Evolutionary conservation across 2,329 filamentous ascomycete genomes (phyloP).

Genomic region (Fusarium verrucosum): DNA sequence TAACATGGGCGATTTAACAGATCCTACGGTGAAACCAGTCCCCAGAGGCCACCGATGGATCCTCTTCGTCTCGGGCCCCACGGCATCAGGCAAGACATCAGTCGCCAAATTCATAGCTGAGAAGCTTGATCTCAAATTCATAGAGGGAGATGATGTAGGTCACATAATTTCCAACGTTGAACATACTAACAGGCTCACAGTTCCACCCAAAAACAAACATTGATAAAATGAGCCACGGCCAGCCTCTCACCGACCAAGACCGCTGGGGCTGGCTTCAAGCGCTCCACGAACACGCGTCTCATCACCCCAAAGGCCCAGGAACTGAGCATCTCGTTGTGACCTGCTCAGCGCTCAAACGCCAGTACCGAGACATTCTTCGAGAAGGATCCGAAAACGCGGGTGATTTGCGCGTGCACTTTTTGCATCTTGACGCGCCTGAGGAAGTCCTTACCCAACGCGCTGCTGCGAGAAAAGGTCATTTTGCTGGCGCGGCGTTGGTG

Average conservation of each 20-base stretch:
- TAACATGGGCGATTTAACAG: not conserved
- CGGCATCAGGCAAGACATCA: constrained; percentile 26
- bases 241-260: constrained; percentile 19
- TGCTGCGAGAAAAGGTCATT: constrained; percentile 16
- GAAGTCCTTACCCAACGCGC: constrained; percentile 16
- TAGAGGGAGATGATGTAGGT: constrained; percentile 22
- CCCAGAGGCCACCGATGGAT: constrained; percentile 27
- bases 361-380: constrained; percentile 21
- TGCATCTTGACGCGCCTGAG: constrained; percentile 26
- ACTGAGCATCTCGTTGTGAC: constrained; percentile 29
- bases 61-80: constrained; percentile 26
- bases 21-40: not conserved
- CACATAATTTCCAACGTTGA: rapidly evolving
- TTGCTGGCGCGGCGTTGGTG: constrained; percentile 8
- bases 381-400: constrained; percentile 19
- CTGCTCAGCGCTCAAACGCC: constrained; percentile 22
- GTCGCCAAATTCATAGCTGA: constrained; percentile 20
- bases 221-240: constrained; percentile 27
- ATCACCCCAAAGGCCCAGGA: constrained; percentile 21
- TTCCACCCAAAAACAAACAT: constrained; percentile 29
- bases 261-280: constrained; percentile 18
- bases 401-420: constrained; percentile 19
- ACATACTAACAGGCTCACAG: not conserved
- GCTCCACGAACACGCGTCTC: constrained; percentile 3
- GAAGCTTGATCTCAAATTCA: constrained; percentile 24